Percentiles rank a stretch among this genome's conserved stretches.
Conservation (phyloP, 2,329 filamentous ascomycete genomes). For the Penicillium decumbens region DNA sequence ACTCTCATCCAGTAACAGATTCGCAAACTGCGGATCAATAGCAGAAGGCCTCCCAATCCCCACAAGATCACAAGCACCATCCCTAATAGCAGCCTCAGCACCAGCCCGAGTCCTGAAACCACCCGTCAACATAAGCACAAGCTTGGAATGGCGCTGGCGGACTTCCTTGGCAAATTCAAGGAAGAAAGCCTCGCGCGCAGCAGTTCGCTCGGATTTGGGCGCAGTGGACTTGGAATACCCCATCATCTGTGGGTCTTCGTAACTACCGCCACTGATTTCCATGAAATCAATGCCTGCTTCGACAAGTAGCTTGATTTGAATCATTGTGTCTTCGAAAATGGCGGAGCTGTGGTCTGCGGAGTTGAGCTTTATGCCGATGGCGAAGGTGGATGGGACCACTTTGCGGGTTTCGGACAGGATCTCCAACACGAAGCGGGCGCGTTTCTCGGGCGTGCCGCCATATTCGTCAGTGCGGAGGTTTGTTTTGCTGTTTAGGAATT, state of each 20-base stretch:
- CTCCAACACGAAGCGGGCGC: conserved; percentile 45
- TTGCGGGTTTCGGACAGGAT: conserved; percentile 43
- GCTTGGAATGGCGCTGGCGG: conserved; percentile 42
- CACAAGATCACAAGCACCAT: conserved; percentile 48
- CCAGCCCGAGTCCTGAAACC: conserved; percentile 55
- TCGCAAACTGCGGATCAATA: conserved; percentile 43
- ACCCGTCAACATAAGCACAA: conserved; percentile 57
- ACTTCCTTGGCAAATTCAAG: conserved; percentile 59
- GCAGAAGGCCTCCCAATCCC: conserved; percentile 48
- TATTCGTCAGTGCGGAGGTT: conserved; percentile 49
- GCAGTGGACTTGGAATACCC: conserved; percentile 18
- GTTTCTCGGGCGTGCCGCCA: conserved; percentile 45
- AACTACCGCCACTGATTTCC: conserved; percentile 62
- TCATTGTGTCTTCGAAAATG: conserved; percentile 50
- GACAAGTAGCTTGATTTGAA: conserved; percentile 51
- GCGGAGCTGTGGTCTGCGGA: conserved; percentile 44
- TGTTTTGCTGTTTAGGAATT: conserved; percentile 26
- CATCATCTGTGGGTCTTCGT: conserved; percentile 50
- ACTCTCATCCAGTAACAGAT: conserved; percentile 28
- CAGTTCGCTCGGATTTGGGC: conserved; percentile 43
- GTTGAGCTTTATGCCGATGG: conserved; percentile 50
- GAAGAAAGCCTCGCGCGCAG: conserved; percentile 63
- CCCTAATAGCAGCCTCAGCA: conserved; percentile 48
- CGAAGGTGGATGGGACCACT: conserved; percentile 42
- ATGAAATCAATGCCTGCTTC: conserved; percentile 57